Conservation (phyloP, 2,329 filamentous ascomycete genomes). For the Aspergillus sp. region DNA sequence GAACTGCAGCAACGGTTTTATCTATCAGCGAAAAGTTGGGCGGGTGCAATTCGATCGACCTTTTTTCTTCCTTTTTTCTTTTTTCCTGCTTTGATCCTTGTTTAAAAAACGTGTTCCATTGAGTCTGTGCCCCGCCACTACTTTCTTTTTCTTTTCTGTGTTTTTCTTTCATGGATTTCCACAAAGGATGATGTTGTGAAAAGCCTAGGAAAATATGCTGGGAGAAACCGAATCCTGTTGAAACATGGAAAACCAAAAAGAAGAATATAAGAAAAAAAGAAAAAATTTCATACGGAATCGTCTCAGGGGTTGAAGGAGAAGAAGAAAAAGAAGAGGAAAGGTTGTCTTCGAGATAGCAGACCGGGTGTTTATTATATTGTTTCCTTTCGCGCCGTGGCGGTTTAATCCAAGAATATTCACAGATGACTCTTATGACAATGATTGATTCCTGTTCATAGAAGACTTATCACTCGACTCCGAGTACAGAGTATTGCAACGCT, state of each 20-base stretch:
- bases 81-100: slow-evolving; percentile 15
- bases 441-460: too few relatives aligned
- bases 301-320: slow-evolving; percentile 8
- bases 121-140: too few relatives aligned
- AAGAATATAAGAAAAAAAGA: background rate
- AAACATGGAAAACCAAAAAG: slow-evolving; percentile 23
- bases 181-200: slow-evolving; percentile 27
- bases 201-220: slow-evolving; percentile 21
- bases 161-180: slow-evolving; percentile 24
- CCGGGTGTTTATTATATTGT: slow-evolving; percentile 19
- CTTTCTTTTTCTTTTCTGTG: too few relatives aligned
- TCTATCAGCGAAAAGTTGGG: slow-evolving; percentile 30
- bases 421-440: too few relatives aligned
- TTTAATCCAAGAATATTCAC: slow-evolving; percentile 27
- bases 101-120: too few relatives aligned
- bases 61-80: slow-evolving; percentile 24
- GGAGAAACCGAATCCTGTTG: slow-evolving; percentile 25
- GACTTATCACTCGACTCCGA: too few relatives aligned
- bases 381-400: slow-evolving; percentile 30
- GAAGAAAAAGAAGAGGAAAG: slow-evolving; percentile 21
- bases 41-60: slow-evolving; percentile 32
- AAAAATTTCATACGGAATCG: slow-evolving; percentile 24
- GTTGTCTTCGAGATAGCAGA: slow-evolving; percentile 34
- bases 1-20: slow-evolving; percentile 30
- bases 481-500: too few relatives aligned